phyloP scores from a whole-genome alignment of 441 rosid genomes.

The Croton setiger region DNA sequence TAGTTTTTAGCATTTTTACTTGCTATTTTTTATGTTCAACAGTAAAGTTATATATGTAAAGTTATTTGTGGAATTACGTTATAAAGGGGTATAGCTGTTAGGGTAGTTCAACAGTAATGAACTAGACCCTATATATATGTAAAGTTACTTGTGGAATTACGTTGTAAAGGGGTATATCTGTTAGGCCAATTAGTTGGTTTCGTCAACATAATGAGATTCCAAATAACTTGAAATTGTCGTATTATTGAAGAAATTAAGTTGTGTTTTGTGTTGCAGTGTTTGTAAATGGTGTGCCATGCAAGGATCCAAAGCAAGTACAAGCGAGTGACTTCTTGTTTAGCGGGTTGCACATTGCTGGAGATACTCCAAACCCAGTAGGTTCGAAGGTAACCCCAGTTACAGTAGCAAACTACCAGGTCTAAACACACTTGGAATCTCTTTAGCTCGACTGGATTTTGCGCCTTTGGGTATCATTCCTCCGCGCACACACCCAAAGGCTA shows the following conservation, averaged over 20 bases:
- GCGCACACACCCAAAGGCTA: slow-evolving; percentile 14
- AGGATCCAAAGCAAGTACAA: slow-evolving; percentile 8
- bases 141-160: no score
- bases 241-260: neutral
- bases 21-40: no score
- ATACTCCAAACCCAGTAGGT: slow-evolving; percentile 4
- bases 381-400: slow-evolving; percentile 7
- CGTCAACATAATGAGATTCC: no score
- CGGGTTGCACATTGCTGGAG: slow-evolving; percentile 1
- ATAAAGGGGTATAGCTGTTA: no score
- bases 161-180: no score
- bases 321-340: slow-evolving; percentile 3
- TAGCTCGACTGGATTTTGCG: slow-evolving; percentile 13
- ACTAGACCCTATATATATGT: no score
- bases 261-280: neutral
- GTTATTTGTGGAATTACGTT: neutral
- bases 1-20: no score
- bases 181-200: no score
- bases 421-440: slow-evolving; percentile 9
- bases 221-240: no score
- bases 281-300: slow-evolving; percentile 2
- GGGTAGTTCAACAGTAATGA: no score
- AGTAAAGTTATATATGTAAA: neutral
- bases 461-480: slow-evolving; percentile 5
- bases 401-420: slow-evolving; percentile 2